Base-by-base conservation (phyloP, 441 rosid species). In the Euphorbia schlechtendalii region DNA sequence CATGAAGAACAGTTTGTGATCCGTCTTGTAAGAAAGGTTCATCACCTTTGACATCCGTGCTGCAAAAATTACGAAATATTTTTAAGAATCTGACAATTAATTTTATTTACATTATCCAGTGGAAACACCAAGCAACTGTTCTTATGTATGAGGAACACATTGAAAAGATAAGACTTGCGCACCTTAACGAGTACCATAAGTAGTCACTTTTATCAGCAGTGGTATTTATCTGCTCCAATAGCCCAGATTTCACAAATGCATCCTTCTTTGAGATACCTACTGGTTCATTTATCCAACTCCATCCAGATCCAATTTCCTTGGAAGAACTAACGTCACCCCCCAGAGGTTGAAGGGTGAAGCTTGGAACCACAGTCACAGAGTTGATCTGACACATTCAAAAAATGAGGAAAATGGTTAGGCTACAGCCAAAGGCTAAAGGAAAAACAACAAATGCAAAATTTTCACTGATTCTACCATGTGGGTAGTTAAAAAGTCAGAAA, bases 161-260 rank as follows among this genome's bases (percentile, higher is more conserved):
- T 46, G 46, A 56, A 63, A 63, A 32, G 7, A 57, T 34, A 27
- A 28, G 58, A 53, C 63, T 65, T 21, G n/a, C n/a, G 59, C 82
- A 88, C 99, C 96, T 85, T 70, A 81, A 64, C 7, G 96, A 89
- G 77, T 94, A 94, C 99, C 99, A 94, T 70, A 94, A 74, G 82
- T 86, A 90, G 68, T 94, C 97, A 28, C 90, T 90, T 74, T 71
- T 69, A 74, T 94, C 97, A 61, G 94, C 86, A 52, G 97, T 89
- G 20, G 93, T 87, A 75, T 83, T 84, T 70, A 94, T 85, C 79
- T 94, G 96, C 78, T 94, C 99, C 64, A 87, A 51, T 67, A 94
- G 75, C 76, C 98, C 99, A 63, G 49, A 71, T 80, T 78, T 87
- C 61, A 69, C 64, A 51, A 85, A 82, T 63, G 96, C 85, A 70